Conservation (phyloP, 2,329 filamentous ascomycete species). For the Ophidiomyces ophidiicola region DNA sequence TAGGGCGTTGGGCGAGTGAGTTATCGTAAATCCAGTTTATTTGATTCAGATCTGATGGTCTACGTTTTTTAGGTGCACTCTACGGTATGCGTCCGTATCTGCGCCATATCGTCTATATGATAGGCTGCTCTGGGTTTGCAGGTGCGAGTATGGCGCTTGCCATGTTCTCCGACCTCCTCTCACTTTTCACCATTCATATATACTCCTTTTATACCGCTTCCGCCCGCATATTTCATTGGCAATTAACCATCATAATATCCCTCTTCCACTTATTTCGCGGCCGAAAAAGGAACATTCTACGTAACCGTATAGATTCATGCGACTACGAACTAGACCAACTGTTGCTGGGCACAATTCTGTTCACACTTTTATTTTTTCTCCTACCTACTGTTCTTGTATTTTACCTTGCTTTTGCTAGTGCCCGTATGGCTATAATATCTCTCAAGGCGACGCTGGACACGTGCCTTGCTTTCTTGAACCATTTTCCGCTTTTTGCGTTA, state of each 20-base stretch:
- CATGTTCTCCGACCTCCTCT: slow-evolving; percentile 85
- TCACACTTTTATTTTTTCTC: slow-evolving; percentile 88
- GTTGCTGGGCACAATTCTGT: slow-evolving; percentile 88
- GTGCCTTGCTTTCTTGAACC: slow-evolving; percentile 82
- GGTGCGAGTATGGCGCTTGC: slow-evolving; percentile 96
- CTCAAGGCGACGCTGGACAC: slow-evolving; percentile 88
- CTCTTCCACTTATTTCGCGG: slow-evolving; percentile 98
- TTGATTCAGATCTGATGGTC: slow-evolving; percentile 6
- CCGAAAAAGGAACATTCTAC: slow-evolving; percentile 92
- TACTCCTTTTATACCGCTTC: slow-evolving; percentile 97
- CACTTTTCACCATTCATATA: slow-evolving; percentile 84
- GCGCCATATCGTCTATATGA: slow-evolving; percentile 79
- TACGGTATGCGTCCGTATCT: slow-evolving; percentile 63
- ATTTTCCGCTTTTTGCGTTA: slow-evolving; percentile 91
- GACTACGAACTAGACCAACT: slow-evolving; percentile 97
- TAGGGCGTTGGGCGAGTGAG: slow-evolving; percentile 89
- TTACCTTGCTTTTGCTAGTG: slow-evolving; percentile 89
- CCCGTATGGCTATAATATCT: slow-evolving; percentile 87
- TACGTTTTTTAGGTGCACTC: slow-evolving; percentile 51
- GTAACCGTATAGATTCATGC: slow-evolving; percentile 96
- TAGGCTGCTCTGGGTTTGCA: slow-evolving; percentile 88
- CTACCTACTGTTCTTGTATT: slow-evolving; percentile 92
- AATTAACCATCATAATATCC: slow-evolving; percentile 88
- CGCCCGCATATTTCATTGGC: slow-evolving; percentile 96
- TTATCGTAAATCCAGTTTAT: slow-evolving; percentile 13